phyloP scores from a whole-genome alignment of 2,329 filamentous ascomycete genomes.

The Tolypocladium endophyticum region DNA sequence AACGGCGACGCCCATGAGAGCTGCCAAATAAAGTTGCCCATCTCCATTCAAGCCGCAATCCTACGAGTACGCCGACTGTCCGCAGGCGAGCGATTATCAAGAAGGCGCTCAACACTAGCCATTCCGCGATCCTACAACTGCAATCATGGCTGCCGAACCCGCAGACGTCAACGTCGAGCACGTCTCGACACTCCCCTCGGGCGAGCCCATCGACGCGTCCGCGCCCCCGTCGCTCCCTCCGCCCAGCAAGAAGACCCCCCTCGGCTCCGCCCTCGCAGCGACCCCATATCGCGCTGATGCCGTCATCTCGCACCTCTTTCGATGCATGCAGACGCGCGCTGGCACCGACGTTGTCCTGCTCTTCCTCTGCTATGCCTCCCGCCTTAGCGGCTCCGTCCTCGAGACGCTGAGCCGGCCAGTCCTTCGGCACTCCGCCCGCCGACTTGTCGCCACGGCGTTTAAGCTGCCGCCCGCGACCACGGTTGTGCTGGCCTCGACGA shows the following conservation, averaged over 20 bases:
- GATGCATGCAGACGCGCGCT: constrained; percentile 55
- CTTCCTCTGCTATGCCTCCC: constrained; percentile 57
- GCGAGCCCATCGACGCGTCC: constrained; percentile 3
- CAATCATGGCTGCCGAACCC: constrained; percentile 1
- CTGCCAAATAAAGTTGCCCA: too few relatives aligned
- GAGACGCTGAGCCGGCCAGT: constrained; percentile 44
- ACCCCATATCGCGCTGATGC: constrained; percentile 28
- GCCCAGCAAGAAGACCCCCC: constrained; percentile 5
- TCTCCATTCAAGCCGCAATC: background rate
- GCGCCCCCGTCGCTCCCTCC: constrained; percentile 4
- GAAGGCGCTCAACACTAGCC: background rate
- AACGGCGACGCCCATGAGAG: background rate
- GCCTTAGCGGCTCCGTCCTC: constrained; percentile 41
- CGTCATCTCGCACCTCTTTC: constrained; percentile 45
- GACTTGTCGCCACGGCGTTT: constrained; percentile 41
- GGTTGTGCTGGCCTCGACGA: constrained; percentile 28
- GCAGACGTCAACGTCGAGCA: constrained; percentile 4
- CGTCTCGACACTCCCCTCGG: constrained; percentile 7
- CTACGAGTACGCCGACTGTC: background rate
- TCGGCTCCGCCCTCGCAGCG: constrained; percentile 6
- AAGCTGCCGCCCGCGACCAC: constrained; percentile 40
- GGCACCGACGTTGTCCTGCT: constrained; percentile 63
- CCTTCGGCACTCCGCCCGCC: constrained; percentile 39
- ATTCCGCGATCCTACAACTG: background rate
- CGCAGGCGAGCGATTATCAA: background rate